phyloP scores from a whole-genome alignment of 208 protist species.

The Trichomonas tenax region DNA sequence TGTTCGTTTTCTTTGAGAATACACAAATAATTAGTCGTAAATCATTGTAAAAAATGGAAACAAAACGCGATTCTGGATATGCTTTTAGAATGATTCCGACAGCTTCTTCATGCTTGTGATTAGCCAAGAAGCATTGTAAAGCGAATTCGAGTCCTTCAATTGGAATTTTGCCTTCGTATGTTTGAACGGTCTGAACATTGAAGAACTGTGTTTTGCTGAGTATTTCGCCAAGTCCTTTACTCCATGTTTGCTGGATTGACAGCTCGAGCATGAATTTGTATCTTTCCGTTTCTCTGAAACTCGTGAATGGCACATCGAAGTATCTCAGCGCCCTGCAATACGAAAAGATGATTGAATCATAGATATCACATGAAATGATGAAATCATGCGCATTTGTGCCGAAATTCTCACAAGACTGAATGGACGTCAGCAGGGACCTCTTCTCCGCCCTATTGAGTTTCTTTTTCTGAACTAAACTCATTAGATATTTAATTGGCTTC shows the following conservation, averaged over 20 bases:
- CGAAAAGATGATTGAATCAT: not conserved
- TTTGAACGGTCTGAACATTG: not conserved
- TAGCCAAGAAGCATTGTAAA: not conserved
- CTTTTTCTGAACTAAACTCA: not conserved
- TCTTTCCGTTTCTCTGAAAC: not conserved
- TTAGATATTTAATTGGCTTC: not conserved
- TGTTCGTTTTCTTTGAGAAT: not conserved
- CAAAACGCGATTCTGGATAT: not conserved
- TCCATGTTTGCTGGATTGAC: not conserved
- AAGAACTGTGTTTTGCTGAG: not conserved
- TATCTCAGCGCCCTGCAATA: not conserved
- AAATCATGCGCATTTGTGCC: not conserved
- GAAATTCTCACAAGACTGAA: not conserved
- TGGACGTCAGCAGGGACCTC: not conserved
- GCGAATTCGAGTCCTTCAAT: not conserved
- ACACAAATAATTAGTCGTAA: not conserved
- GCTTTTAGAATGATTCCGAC: not conserved
- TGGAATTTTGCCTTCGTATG: not conserved
- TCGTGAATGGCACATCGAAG: not conserved
- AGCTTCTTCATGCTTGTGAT: not conserved
- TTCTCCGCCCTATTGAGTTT: not conserved
- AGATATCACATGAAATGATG: not conserved
- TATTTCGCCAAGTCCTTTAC: not conserved
- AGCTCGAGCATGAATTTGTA: not conserved
- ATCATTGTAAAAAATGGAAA: not conserved